Evolutionary conservation across 331 rosid species (phyloP).

Genomic region (Acacia concinna): DNA sequence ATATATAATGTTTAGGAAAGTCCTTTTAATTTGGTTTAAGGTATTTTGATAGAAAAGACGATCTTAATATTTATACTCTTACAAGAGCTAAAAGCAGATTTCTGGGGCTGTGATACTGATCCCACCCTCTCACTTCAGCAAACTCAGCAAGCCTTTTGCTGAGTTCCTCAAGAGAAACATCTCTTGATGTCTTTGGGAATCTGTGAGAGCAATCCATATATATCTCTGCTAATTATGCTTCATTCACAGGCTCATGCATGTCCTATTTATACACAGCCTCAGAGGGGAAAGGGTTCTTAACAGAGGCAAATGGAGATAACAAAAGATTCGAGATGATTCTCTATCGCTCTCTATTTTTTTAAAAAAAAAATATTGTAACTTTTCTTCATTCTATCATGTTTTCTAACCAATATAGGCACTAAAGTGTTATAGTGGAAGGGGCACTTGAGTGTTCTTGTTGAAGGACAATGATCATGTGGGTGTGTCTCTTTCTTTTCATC

Average conservation of each 20-base stretch:
- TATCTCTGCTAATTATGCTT: neutral
- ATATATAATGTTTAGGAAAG: too few relatives aligned
- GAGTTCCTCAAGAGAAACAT: conserved; percentile 72
- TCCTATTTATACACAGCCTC: conserved; percentile 50
- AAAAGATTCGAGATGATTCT: neutral
- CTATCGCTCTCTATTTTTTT: neutral
- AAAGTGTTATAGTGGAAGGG: neutral
- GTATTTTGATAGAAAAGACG: too few relatives aligned
- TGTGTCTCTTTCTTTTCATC: neutral
- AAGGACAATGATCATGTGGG: neutral
- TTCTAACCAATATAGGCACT: neutral
- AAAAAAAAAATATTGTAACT: neutral
- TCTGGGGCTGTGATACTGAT: conserved; percentile 78
- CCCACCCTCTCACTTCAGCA: conserved; percentile 77
- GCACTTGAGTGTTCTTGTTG: conserved; percentile 7
- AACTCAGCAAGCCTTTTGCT: conserved; percentile 72
- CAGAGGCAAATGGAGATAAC: neutral
- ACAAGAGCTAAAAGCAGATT: conserved; percentile 85
- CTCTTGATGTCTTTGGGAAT: conserved; percentile 34
- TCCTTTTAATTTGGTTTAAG: neutral
- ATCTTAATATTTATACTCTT: too few relatives aligned
- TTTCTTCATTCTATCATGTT: neutral
- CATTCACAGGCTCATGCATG: conserved; percentile 28
- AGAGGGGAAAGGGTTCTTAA: neutral
- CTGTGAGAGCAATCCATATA: conserved; percentile 48